phyloP scores from a whole-genome alignment of 73 alveolate genomes.

The Symbiodinium natans region DNA sequence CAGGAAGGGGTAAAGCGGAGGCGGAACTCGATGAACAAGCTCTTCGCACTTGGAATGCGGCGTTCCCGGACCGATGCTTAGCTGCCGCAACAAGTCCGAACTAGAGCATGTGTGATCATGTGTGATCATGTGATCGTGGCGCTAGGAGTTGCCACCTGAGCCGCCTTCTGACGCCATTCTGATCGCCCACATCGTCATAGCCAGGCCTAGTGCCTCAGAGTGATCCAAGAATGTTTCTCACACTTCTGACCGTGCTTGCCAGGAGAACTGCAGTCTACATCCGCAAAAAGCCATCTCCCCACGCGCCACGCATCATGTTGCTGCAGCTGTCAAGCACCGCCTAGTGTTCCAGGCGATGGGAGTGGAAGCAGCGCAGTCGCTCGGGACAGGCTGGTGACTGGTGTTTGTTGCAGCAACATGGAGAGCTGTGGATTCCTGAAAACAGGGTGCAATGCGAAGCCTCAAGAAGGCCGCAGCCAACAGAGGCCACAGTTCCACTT shows the following conservation, averaged over 20 bases:
- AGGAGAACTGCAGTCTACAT: conserved; percentile 71
- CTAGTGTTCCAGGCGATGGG: conserved; percentile 51
- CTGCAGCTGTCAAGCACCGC: too few species aligned
- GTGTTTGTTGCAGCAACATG: neutral
- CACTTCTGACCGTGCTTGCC: neutral
- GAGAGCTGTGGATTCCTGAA: too few species aligned
- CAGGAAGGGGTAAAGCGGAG: neutral
- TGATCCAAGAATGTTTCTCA: neutral
- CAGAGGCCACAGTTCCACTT: neutral
- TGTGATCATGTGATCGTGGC: neutral
- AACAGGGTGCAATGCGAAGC: conserved; percentile 79
- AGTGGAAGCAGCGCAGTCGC: conserved; percentile 76
- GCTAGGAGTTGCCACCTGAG: conserved; percentile 69
- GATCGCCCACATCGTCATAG: conserved; percentile 77
- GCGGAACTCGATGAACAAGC: conserved; percentile 46
- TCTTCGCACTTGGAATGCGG: conserved; percentile 49
- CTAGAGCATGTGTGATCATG: neutral
- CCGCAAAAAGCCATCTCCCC: conserved; percentile 77
- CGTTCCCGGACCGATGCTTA: conserved; percentile 28
- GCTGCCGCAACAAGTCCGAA: neutral
- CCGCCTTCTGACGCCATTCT: conserved; percentile 30
- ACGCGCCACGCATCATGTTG: too few species aligned
- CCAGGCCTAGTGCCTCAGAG: neutral
- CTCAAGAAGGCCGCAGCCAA: conserved; percentile 53
- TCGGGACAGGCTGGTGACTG: conserved; percentile 31